Evolutionary conservation across 345 rosid genomes (phyloP), one percentile per base, ranked within the genome.

Genomic region (Litchi chinensis): DNA sequence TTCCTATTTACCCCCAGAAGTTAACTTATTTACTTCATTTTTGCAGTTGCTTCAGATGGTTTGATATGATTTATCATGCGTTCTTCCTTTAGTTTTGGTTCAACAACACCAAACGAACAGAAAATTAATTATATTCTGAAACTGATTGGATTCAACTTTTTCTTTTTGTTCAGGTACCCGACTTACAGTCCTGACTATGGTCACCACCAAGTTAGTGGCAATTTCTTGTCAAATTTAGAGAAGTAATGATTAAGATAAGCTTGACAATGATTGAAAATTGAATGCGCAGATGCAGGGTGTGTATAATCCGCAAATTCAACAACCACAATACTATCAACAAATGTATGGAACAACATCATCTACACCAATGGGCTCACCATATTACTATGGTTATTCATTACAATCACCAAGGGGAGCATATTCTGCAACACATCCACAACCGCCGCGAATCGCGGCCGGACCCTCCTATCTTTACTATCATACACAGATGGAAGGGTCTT

Each of bases 101-200:
- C 44, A 41, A 41, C 44, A 5, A 41, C 44, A 41, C 37, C 44
- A 41, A 5, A 41, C 44, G 5, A 41, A 41, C 6, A 8, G 8
- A 41, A 41, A 41, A 8, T 41, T 41, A 41, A 24, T 24, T 69
- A 22, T 69, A 22, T 1, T 16, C 21, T 40, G 21, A 10, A 67
- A 44, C 11, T 50, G 44, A 66, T 78, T 28, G 77, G 81, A 84
- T 83, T 10, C 37, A 67, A 74, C 82, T 77, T 54, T 19, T 6
- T 26, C 52, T 69, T 48, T 65, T 70, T 77, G 82, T 85, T 68
- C 94, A 94, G 95, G 89, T 93, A 86, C 82, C 83, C 88, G 81
- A 71, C 88, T 15, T 92, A 91, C 85, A 76, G 85, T 82, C 86
- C 94, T 78, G 96, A 91, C 48, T 94, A 90, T 79, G 93, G 93